Conservation (phyloP, 1,284 basidiomycete species). For the Abortiporus biennis region DNA sequence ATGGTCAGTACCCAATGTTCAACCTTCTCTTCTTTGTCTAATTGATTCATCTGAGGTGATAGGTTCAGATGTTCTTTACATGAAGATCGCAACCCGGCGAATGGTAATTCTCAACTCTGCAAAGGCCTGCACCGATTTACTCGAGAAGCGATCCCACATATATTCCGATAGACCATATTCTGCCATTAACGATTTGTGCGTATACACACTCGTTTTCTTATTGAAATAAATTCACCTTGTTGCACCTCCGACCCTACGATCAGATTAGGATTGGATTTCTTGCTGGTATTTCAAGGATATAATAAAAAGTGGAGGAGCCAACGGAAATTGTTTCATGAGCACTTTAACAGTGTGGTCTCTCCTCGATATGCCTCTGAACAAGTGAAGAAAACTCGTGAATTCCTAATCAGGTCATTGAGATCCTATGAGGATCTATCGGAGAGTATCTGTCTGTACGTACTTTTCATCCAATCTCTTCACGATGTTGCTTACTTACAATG, state of each 20-base stretch:
- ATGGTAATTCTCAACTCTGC: background rate
- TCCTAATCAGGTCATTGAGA: background rate
- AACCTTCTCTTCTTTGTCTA: no score
- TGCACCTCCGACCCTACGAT: background rate
- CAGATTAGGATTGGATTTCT: background rate
- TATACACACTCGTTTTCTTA: background rate
- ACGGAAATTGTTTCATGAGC: background rate
- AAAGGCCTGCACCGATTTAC: background rate
- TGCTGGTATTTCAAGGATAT: background rate
- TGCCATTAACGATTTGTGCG: constrained; percentile 2
- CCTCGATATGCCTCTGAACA: background rate
- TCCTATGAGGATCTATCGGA: background rate
- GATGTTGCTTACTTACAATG: background rate
- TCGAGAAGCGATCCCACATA: constrained; percentile 4
- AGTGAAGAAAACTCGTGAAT: background rate
- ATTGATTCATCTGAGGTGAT: no score
- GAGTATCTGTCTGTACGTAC: background rate
- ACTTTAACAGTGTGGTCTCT: background rate
- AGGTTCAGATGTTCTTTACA: no score
- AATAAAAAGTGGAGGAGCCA: background rate
- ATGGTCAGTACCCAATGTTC: constrained; percentile 2
- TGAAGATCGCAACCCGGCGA: no score
- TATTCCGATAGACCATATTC: constrained; percentile 1
- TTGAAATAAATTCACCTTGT: background rate
- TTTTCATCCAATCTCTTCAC: background rate